Conservation (phyloP, 345 rosid genomes). For the Hypericum perforatum region DNA sequence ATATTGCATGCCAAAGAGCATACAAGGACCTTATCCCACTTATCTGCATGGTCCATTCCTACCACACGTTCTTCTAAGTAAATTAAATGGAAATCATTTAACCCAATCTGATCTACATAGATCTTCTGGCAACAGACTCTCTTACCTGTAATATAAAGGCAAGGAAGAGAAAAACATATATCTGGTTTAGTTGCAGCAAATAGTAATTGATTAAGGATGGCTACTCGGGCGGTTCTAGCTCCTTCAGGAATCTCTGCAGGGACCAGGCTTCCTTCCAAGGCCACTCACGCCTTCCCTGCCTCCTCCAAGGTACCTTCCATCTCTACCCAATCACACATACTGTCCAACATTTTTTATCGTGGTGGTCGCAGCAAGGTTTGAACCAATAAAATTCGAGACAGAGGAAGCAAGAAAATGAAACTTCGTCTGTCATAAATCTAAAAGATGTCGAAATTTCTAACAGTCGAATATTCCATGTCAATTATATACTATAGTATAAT, state of each 20-base stretch:
- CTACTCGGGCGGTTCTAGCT: slow-evolving; percentile 87
- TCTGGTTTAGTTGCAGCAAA: slow-evolving; percentile 18
- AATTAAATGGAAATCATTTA: slow-evolving; percentile 13
- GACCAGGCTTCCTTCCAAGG: slow-evolving; percentile 50
- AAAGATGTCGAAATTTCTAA: too few relatives aligned
- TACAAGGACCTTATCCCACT: slow-evolving; percentile 43
- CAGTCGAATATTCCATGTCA: too few relatives aligned
- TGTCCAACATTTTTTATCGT: too few relatives aligned
- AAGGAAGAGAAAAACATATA: slow-evolving; percentile 5
- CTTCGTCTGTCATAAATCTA: too few relatives aligned
- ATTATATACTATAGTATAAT: too few relatives aligned
- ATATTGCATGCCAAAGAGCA: slow-evolving; percentile 1
- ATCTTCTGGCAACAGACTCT: not conserved
- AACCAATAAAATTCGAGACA: too few relatives aligned
- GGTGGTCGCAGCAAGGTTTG: too few relatives aligned
- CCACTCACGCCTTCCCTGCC: slow-evolving; percentile 51
- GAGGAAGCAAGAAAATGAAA: too few relatives aligned
- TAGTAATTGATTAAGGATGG: slow-evolving; percentile 33
- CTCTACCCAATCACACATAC: too few relatives aligned
- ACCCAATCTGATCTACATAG: slow-evolving; percentile 8
- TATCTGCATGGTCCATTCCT: slow-evolving; percentile 22
- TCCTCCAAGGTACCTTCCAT: slow-evolving; percentile 68
- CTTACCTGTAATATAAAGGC: slow-evolving; percentile 7
- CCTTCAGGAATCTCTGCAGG: slow-evolving; percentile 60
- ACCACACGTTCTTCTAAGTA: slow-evolving; percentile 45